Evolutionary conservation across 441 rosid genomes (phyloP), one percentile per base, ranked within the genome.

Genomic region (Sinapis alba): DNA sequence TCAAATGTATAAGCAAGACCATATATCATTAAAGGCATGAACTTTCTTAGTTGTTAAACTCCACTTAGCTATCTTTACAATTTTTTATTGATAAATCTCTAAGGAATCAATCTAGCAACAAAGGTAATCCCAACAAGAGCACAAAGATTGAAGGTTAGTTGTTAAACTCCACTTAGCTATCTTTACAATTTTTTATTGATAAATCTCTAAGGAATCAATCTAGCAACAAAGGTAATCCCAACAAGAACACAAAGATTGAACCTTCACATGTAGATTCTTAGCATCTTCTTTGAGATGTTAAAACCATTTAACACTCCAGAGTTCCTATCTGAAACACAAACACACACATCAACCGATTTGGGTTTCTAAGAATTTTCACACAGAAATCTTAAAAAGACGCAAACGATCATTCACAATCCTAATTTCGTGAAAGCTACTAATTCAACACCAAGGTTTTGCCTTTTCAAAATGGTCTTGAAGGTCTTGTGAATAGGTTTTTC

Each of bases 211-310:
- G 51, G 54, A 30, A 62, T 34, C 20, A 24, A 62, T 32, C 13
- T 10, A 24, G 30, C n/a, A 50, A 47, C 41, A 53, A 23, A 64
- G 4, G 18, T 15, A 0, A 1, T 34, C 30, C 5, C 28, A 26
- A 4, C 8, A 30, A 30, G 34, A 30, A 30, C 34, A 57, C 16
- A 13, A 57, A 50, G 73, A 24, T 11, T 2, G 59, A 60, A 94
- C 99, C 98, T 94, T 94, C 5, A 90, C 96, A 16, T 98, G 97
- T 64, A 95, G 82, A 76, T 86, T 91, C 71, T 90, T 92, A 3
- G 93, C 86, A 75, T 92, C 99, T 65, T 86, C 28, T 90, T 98
- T 3, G 86, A 68, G 75, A 45, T 73, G 62, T 71, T 86, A 69
- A 87, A 83, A 78, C 92, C 89, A 77, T 84, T 72, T 38, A 84